Evolutionary conservation across 1,284 basidiomycete species (phyloP).

Genomic region (Leccinum griseonigrum): DNA sequence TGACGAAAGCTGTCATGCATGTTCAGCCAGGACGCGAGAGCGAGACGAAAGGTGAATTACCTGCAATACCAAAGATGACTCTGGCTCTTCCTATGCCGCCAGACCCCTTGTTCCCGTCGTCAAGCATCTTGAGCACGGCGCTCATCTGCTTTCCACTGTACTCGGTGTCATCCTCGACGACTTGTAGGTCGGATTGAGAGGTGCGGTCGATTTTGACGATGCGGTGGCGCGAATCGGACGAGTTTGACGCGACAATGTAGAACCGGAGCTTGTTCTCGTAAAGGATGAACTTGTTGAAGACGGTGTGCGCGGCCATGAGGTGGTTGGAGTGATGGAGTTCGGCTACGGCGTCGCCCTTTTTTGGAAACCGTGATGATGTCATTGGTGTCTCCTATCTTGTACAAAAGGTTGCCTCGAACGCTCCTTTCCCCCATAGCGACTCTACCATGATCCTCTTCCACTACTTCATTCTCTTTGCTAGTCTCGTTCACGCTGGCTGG

Average conservation of each 20-base stretch:
- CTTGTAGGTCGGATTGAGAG: conserved; percentile 65
- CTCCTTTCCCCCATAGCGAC: not conserved
- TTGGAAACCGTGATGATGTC: conserved; percentile 20
- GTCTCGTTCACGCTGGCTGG: conserved; percentile 23
- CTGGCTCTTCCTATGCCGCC: conserved; percentile 85
- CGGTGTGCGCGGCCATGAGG: conserved; percentile 20
- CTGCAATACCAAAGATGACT: conserved; percentile 77
- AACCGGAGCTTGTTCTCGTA: conserved; percentile 89
- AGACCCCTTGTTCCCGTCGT: conserved; percentile 87
- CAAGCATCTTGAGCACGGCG: conserved; percentile 89
- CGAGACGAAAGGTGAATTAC: conserved; percentile 34
- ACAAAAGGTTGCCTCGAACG: not conserved
- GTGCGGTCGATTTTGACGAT: conserved; percentile 93
- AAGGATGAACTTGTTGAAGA: conserved; percentile 86
- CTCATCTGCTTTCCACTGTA: conserved; percentile 90
- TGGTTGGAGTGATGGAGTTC: not conserved
- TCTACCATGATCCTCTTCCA: conserved; percentile 5
- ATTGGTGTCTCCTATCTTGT: conserved; percentile 18
- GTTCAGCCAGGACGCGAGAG: not conserved
- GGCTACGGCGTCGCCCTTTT: conserved; percentile 3
- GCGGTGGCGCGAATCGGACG: conserved; percentile 79
- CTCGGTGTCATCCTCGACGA: conserved; percentile 84
- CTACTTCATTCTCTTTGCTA: conserved; percentile 16
- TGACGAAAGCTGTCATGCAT: conserved; percentile 66
- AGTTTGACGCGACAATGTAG: conserved; percentile 86